Evolutionary conservation across 2,329 filamentous ascomycete species (phyloP), one percentile per base, ranked within the genome.

Genomic region (Orbilia oligospora): DNA sequence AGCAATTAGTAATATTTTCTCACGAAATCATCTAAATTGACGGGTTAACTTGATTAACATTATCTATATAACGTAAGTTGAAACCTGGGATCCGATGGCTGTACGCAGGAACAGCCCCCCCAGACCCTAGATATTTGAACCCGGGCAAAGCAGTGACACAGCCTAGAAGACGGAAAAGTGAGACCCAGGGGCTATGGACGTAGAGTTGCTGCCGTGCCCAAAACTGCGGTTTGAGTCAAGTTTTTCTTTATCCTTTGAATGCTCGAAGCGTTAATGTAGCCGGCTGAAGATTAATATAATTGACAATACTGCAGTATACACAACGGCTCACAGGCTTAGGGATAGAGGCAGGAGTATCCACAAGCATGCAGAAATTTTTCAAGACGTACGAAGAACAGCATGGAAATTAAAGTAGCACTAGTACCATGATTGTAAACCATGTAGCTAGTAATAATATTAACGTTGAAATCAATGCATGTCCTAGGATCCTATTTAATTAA

Each of bases 121-220:
- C 30, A 38, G 30, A 58, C 30, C 53, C 53, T 36, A 38, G 14
- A 22, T 58, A 14, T 38, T 38, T 10, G n/a, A 58, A 38, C 53
- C 51, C n/a, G 53, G 53, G 24, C 30, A 22, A 16, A 38, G n/a
- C 38, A 38, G 53, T 58, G 22, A 36, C 53, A 58, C 53, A 38
- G 53, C 33, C 53, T 58, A 12, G 18, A 58, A 20, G n/a, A 36
- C n/a, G 30, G 30, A n/a, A 58, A 30, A 9, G n/a, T 22, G 8
- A 58, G 53, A n/a, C 4, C 18, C 30, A 58, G 53, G 53, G 53
- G 53, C 33, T 9, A 8, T 55, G 24, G 18, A n/a, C 27, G 27
- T 20, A 36, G 20, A 55, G 44, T 20, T 18, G 12, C 38, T 41
- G 12, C 10, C 38, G 12, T 41, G 38, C 38, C 12, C 12, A 41